Conservation (phyloP, 495 filamentous ascomycete genomes). For the Daldinia caldariorum region DNA sequence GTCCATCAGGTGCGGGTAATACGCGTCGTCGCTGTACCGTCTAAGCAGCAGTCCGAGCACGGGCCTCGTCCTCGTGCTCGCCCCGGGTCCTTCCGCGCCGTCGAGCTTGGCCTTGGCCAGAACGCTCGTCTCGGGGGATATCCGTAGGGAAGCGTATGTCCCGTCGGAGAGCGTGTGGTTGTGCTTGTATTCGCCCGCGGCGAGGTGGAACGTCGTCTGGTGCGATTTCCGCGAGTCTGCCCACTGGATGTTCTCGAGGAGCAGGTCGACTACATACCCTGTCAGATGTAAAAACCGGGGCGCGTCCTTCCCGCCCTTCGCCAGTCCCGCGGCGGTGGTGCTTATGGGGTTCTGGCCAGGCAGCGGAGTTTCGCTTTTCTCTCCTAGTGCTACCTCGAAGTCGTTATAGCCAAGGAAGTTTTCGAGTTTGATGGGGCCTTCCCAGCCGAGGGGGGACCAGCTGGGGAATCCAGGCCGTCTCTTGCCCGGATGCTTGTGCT, state of each 20-base stretch:
- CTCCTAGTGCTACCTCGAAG: not conserved
- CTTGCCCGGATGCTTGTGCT: not conserved
- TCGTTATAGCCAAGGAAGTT: no score
- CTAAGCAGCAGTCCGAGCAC: not conserved
- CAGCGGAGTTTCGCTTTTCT: not conserved
- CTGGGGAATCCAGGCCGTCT: slow-evolving; percentile 10
- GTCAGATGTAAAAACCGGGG: slow-evolving; percentile 12
- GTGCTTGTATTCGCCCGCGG: not conserved
- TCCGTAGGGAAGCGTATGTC: not conserved
- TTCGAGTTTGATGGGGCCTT: not conserved
- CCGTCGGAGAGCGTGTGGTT: not conserved
- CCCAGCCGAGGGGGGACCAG: slow-evolving; percentile 19
- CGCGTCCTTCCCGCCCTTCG: not conserved
- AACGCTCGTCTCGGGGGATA: not conserved
- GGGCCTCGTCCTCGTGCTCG: not conserved
- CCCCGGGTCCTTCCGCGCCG: not conserved
- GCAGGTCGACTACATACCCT: not conserved
- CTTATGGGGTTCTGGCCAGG: not conserved
- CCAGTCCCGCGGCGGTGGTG: not conserved
- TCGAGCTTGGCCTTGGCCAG: not conserved
- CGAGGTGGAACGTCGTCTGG: not conserved
- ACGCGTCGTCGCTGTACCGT: no score
- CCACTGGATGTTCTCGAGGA: not conserved
- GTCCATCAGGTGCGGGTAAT: no score
- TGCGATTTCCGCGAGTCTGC: not conserved